A percentile compares a stretch with the other conserved stretches of the same genome.
These are phyloP conservation scores for Grammothele lineata DNA, from an alignment of 768 basidiomycete genomes.

Conservation along the genomic window DNA sequence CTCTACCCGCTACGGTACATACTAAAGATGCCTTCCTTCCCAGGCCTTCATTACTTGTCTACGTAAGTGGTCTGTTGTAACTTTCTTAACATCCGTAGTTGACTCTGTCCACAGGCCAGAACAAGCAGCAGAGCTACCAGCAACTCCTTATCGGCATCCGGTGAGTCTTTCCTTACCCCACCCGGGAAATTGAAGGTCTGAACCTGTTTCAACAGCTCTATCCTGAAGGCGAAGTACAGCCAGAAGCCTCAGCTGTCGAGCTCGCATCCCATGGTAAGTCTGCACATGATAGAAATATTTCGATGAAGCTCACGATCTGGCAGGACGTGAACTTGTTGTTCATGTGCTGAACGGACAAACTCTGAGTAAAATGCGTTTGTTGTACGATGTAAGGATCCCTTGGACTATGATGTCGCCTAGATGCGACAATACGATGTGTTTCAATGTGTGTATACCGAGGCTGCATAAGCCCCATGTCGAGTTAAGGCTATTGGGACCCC, in stretches of 20 bases:
- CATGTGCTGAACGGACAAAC: conserved; percentile 28
- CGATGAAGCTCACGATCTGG: background rate
- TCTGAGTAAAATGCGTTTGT: background rate
- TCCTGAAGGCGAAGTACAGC: conserved; percentile 56
- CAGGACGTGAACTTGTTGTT: conserved; percentile 31
- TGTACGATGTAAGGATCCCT: too few relatives aligned
- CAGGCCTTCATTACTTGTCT: conserved; percentile 65
- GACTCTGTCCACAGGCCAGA: conserved; percentile 30
- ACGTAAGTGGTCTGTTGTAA: conserved; percentile 21
- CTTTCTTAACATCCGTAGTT: conserved; percentile 2
- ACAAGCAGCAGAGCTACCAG: conserved; percentile 60
- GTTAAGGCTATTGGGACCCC: too few relatives aligned
- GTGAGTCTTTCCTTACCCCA: conserved; percentile 25
- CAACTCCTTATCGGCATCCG: conserved; percentile 56
- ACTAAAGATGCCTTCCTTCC: background rate
- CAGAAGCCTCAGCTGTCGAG: conserved; percentile 72
- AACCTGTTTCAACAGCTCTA: conserved; percentile 32
- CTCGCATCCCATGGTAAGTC: conserved; percentile 35
- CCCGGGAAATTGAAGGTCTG: background rate
- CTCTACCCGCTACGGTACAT: background rate
- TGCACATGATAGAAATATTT: background rate
- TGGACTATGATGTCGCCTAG: background rate
- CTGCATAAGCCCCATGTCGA: too few relatives aligned
- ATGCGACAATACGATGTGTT: too few relatives aligned
- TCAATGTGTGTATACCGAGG: too few relatives aligned